These are phyloP conservation scores for Plasmodium vinckei DNA, from an alignment of 169 alveolate species.

Conservation along the genomic window DNA sequence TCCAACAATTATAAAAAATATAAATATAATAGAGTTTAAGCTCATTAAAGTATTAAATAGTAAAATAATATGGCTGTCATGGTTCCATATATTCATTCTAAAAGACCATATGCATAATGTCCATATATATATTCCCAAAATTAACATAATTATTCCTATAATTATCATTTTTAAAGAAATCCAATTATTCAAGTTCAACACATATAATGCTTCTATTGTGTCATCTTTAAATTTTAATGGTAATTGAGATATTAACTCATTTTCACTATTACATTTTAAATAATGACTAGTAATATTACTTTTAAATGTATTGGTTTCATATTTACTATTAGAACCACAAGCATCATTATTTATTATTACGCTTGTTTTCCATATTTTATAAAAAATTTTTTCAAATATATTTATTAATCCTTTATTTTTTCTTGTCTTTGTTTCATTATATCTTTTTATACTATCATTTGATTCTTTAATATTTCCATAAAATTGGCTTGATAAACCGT, in stretches of 20 bases:
- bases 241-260: conserved; percentile 60
- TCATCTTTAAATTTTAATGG: conserved; percentile 80
- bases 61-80: conserved; percentile 34
- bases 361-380: conserved; percentile 63
- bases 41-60: conserved; percentile 76
- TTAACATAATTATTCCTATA: conserved; percentile 67
- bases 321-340: conserved; percentile 14
- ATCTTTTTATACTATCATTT: conserved; percentile 30
- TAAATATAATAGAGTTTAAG: conserved; percentile 42
- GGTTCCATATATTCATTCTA: conserved; percentile 58
- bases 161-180: conserved; percentile 63
- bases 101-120: conserved; percentile 58
- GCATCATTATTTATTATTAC: conserved; percentile 53
- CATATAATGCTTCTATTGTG: conserved; percentile 80
- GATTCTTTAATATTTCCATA: conserved; percentile 38
- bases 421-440: conserved; percentile 17
- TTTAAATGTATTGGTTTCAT: conserved; percentile 29
- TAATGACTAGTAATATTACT: conserved; percentile 24
- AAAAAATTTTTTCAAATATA: conserved; percentile 16
- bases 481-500: conserved; percentile 26
- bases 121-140: conserved; percentile 77
- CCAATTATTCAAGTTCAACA: conserved; percentile 78
- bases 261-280: conserved; percentile 41
- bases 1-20: conserved; percentile 48
- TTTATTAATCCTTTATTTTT: conserved; percentile 10